Base-by-base conservation (phyloP, 2,329 filamentous ascomycete species). In the Myriosclerotinia duriaeana region DNA sequence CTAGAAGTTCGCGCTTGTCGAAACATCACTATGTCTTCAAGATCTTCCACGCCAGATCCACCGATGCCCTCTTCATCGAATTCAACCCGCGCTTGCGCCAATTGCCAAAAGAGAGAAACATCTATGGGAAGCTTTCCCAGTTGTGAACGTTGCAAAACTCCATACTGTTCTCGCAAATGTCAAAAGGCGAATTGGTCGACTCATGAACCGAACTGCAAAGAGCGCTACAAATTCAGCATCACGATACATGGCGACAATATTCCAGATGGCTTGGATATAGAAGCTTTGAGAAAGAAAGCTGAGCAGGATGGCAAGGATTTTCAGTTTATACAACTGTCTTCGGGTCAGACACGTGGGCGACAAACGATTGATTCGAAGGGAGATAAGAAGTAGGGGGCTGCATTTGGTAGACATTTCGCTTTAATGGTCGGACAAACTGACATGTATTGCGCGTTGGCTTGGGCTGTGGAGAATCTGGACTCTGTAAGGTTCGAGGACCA, bases 141-240 rank as follows among this genome's bases (percentile, higher is more conserved):
- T 22, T 60, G 56, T 22, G 56, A 60, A 36, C 26, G 56, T 5
- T 60, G 56, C 56, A 60, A 48, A 48, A 60, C 42, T 22, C 30
- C 56, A 3, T 60, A 60, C 7, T 60, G 56, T 36, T 60, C 56
- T 36, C 56, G 56, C 20, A 26, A 60, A 36, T 60, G 56, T 36
- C 56, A 60, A 22, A 60, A 48, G 34, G 58, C 58, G n/a, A 36
- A 50, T 36, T 61, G 58, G 58, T 34, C 30, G 8, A 20, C n/a
- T 7, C 58, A 61, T 17, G 44, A 61, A 50, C 44, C 30, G 17
- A 40, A 50, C 26, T 60, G 44, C 20, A 60, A 60, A 60, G 58
- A 60, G 34, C 58, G 58, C 14, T 60, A 60, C 15, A 60, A 50
- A 50, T 60, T 60, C 30, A 60, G 56, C 22, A 36, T 60, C 44